phyloP scores from a whole-genome alignment of 257 asterid genomes.

The Jacaranda mimosifolia region DNA sequence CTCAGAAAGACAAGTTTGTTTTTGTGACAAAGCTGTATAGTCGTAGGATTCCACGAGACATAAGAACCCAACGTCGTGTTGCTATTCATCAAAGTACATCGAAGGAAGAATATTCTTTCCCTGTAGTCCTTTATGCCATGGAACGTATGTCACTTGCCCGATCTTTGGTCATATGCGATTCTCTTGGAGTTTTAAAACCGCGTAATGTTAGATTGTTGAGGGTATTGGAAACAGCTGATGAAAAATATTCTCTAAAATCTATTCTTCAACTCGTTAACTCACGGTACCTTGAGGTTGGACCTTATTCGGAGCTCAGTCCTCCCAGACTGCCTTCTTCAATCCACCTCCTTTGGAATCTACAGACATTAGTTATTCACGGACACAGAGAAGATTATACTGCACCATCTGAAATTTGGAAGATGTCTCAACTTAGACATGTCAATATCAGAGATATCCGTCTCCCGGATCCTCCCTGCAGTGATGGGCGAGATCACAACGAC shows the following conservation, averaged over 20 bases:
- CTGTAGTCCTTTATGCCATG: background rate
- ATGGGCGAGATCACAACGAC: no score
- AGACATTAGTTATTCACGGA: background rate
- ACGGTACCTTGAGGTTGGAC: background rate
- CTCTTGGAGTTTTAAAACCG: background rate
- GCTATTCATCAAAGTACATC: background rate
- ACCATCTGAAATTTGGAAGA: background rate
- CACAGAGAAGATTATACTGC: no score
- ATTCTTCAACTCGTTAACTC: background rate
- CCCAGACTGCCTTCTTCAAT: background rate
- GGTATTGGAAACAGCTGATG: background rate
- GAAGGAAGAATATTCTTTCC: background rate
- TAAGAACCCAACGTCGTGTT: background rate
- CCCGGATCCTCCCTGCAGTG: constrained; percentile 22
- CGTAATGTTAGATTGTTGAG: background rate
- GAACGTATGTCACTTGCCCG: background rate
- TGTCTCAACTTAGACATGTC: no score
- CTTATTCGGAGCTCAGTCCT: background rate
- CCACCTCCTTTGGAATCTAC: constrained; percentile 26
- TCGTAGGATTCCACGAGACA: background rate
- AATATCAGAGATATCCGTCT: background rate
- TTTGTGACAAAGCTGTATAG: background rate
- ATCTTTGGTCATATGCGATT: background rate
- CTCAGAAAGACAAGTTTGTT: background rate
- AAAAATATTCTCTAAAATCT: no score